phyloP scores from a whole-genome alignment of 1,284 basidiomycete species.

The Cryptococcus sp. region DNA sequence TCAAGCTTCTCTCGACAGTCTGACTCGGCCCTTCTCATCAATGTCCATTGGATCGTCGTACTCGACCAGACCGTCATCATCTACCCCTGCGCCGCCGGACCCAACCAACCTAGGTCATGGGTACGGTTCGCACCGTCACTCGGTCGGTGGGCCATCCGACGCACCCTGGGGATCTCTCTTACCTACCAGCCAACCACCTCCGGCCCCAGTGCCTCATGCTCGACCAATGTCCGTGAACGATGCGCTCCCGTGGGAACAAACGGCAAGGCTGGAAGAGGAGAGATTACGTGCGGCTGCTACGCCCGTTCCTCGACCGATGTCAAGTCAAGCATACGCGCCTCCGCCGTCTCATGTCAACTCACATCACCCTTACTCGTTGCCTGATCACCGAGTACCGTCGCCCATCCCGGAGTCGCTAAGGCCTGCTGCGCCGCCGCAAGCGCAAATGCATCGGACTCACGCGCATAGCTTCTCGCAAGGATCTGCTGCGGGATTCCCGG shows the following conservation, averaged over 20 bases:
- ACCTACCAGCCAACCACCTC: conserved; percentile 26
- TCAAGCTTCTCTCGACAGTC: conserved; percentile 28
- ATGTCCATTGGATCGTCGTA: conserved; percentile 38
- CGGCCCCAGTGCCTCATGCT: conserved; percentile 23
- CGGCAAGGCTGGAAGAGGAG: conserved; percentile 16
- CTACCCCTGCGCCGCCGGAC: conserved; percentile 20
- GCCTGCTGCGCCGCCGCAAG: conserved; percentile 15
- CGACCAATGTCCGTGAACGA: conserved; percentile 32
- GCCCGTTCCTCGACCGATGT: conserved; percentile 27
- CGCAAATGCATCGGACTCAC: conserved; percentile 16
- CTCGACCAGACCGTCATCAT: conserved; percentile 18
- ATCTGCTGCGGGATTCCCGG: conserved; percentile 8
- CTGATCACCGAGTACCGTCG: conserved; percentile 21
- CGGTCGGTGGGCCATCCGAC: conserved; percentile 27
- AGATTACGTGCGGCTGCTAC: conserved; percentile 17
- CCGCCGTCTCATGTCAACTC: background rate
- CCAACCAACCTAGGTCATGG: conserved; percentile 9
- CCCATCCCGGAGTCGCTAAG: conserved; percentile 21
- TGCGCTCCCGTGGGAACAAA: conserved; percentile 22
- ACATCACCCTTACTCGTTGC: conserved; percentile 6
- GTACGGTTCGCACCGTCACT: conserved; percentile 36
- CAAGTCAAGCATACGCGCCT: conserved; percentile 13
- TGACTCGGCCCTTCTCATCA: conserved; percentile 40
- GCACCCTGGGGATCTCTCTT: conserved; percentile 39
- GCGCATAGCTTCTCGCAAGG: conserved; percentile 30